Conservation (phyloP, 495 filamentous ascomycete genomes). For the Neurospora terricola region DNA sequence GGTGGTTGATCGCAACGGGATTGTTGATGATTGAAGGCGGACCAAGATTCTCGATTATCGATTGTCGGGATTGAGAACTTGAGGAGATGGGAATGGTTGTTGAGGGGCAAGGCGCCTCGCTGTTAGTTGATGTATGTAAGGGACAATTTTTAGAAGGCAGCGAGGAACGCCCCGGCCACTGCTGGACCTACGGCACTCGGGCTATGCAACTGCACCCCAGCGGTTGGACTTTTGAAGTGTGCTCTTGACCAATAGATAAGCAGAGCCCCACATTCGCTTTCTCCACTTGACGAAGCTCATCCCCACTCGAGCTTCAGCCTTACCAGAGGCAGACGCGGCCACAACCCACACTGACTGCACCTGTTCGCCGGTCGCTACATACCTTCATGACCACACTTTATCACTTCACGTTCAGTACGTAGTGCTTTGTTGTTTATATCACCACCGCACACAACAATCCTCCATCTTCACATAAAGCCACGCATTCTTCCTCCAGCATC, state of each 20-base stretch:
- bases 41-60: neutral
- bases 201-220: neutral
- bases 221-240: neutral
- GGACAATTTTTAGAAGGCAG: neutral
- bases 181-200: neutral
- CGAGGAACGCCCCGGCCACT: neutral
- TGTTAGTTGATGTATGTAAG: neutral
- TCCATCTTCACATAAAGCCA: neutral
- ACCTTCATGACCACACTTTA: neutral
- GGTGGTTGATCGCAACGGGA: neutral
- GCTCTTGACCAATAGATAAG: constrained; percentile 13
- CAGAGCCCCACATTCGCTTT: constrained; percentile 11
- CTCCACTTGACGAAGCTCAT: constrained; percentile 2
- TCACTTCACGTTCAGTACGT: neutral
- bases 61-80: neutral
- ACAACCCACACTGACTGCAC: neutral
- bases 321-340: constrained; percentile 1
- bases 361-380: neutral
- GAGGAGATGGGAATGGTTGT: neutral
- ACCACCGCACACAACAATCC: neutral
- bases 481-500: neutral
- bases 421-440: neutral
- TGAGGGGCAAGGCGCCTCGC: neutral
- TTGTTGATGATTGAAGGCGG: neutral
- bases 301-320: constrained; percentile 14